Conservation (phyloP, 2,329 filamentous ascomycete genomes). For the Colletotrichum cereale region DNA sequence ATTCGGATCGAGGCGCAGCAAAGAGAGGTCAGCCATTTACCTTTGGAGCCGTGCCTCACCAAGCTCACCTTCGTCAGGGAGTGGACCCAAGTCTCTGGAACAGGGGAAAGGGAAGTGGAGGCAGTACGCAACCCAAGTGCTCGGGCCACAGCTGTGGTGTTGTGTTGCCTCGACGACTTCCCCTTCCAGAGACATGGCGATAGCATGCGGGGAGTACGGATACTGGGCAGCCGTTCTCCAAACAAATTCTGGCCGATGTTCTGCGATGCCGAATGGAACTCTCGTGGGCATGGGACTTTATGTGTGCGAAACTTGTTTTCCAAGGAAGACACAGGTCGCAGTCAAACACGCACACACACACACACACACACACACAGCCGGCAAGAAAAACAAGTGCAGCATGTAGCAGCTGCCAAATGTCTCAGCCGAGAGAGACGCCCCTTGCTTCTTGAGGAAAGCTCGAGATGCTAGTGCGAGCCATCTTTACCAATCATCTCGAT, state of each 20-base stretch:
- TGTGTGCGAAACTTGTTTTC: not conserved
- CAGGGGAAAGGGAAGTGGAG: conserved; percentile 4
- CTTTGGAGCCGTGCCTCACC: not conserved
- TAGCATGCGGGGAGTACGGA: not conserved
- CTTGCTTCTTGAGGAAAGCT: conserved; percentile 26
- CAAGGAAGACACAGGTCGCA: conserved; percentile 2
- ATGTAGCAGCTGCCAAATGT: conserved; percentile 18
- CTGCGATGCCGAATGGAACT: not conserved
- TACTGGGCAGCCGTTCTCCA: not conserved
- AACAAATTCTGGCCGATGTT: not conserved
- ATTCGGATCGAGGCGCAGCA: not conserved
- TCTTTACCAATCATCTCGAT: conserved; percentile 18
- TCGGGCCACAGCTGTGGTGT: not conserved
- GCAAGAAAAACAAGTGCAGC: conserved; percentile 15
- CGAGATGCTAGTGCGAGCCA: conserved; percentile 31
- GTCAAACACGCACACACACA: not conserved
- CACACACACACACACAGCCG: not conserved
- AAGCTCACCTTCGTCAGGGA: not conserved
- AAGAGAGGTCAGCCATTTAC: not conserved
- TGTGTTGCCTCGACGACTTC: not conserved
- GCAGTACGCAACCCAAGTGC: not conserved
- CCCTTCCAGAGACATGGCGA: not conserved
- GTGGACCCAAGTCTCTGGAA: conserved; percentile 10
- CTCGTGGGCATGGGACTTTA: not conserved
- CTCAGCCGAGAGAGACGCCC: conserved; percentile 9